Evolutionary conservation across 2,329 filamentous ascomycete genomes (phyloP).

Genomic region (Neurospora crassa): DNA sequence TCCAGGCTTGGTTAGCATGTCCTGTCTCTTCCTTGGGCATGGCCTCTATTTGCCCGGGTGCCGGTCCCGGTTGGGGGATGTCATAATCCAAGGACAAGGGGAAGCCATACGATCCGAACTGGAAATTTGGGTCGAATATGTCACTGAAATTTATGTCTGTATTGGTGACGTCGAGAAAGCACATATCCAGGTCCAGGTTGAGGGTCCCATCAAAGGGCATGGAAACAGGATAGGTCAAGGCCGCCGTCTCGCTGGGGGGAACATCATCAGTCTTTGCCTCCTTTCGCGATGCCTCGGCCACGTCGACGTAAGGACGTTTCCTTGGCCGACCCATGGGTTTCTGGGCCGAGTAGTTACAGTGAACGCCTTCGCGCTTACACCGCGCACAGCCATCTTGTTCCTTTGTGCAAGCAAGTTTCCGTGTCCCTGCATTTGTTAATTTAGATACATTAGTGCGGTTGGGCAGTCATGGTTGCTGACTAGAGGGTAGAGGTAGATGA

Average conservation of each 20-base stretch:
- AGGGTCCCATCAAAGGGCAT: slow-evolving; percentile 15
- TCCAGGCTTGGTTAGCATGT: neutral
- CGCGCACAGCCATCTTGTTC: slow-evolving; percentile 49
- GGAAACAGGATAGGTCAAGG: slow-evolving; percentile 3
- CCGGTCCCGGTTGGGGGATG: neutral
- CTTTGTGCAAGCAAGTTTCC: slow-evolving; percentile 58
- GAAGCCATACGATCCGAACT: slow-evolving; percentile 4
- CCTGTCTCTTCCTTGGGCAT: neutral
- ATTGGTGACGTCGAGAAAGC: slow-evolving; percentile 24
- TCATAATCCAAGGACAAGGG: neutral
- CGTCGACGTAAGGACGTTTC: slow-evolving; percentile 38
- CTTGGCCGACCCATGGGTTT: slow-evolving; percentile 58
- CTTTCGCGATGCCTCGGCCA: slow-evolving; percentile 4
- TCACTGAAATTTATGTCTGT: slow-evolving; percentile 28
- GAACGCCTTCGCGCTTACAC: slow-evolving; percentile 46
- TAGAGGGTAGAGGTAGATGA: neutral
- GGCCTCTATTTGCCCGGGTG: neutral
- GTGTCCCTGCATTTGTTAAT: slow-evolving; percentile 36
- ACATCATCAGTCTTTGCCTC: neutral
- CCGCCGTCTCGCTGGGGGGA: neutral
- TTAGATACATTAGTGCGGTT: neutral
- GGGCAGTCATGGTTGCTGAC: neutral
- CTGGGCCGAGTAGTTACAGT: slow-evolving; percentile 53
- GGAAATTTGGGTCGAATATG: slow-evolving; percentile 23
- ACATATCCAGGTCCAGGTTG: slow-evolving; percentile 24